A percentile compares a stretch with the other conserved stretches of the same genome.
These are phyloP conservation scores for Amanita molliuscula DNA, from an alignment of 768 basidiomycete species.

Conservation along the genomic window DNA sequence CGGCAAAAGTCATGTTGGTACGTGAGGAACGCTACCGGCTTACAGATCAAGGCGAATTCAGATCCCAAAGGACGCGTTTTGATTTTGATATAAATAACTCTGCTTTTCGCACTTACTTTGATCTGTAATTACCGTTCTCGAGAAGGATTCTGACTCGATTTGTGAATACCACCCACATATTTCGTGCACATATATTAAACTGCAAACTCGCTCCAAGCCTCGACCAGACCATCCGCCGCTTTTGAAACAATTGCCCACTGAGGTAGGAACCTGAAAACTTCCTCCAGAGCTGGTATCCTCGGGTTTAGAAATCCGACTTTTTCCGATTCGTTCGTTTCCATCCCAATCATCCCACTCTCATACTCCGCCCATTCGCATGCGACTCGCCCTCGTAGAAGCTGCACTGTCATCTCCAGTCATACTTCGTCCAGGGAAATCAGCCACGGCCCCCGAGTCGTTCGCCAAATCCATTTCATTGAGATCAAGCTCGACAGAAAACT, in stretches of 20 bases:
- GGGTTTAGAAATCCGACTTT: conserved; percentile 13
- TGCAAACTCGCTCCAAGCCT: conserved; percentile 31
- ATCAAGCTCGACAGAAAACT: conserved; percentile 41
- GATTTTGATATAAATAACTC: too few relatives aligned
- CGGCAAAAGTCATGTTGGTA: background rate
- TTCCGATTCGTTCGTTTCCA: conserved; percentile 28
- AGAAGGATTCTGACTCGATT: too few relatives aligned
- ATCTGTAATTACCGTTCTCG: too few relatives aligned
- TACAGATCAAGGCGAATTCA: too few relatives aligned
- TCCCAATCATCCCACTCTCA: conserved; percentile 32
- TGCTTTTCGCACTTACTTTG: too few relatives aligned
- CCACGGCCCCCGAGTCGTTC: conserved; percentile 15
- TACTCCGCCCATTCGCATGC: conserved; percentile 66
- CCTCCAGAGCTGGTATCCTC: conserved; percentile 62
- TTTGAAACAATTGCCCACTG: conserved; percentile 60
- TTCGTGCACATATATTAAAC: conserved; percentile 9
- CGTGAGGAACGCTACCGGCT: background rate
- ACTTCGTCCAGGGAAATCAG: conserved; percentile 4
- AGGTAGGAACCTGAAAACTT: conserved; percentile 53
- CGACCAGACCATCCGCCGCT: conserved; percentile 45
- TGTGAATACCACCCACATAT: too few relatives aligned
- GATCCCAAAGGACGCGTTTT: too few relatives aligned
- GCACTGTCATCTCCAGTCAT: background rate
- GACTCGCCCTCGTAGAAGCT: conserved; percentile 29
- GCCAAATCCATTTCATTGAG: conserved; percentile 16